phyloP scores from a whole-genome alignment of 1,139 yeast species.

The Pichia inconspicua region DNA sequence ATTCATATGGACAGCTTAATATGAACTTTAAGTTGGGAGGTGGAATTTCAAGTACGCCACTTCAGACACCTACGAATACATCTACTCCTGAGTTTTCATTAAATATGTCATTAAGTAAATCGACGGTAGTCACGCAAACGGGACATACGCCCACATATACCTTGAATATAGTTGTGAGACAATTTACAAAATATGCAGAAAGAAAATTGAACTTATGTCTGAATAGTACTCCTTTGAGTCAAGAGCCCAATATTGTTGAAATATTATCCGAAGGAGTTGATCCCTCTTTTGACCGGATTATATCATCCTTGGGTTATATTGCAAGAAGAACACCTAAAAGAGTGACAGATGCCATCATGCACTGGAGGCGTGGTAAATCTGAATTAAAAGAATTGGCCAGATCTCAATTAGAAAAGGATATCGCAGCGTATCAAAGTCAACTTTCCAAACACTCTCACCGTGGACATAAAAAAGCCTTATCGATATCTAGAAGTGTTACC shows the following conservation, averaged over 20 bases:
- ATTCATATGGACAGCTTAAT: conserved; percentile 18
- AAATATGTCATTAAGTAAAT: background rate
- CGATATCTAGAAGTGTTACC: conserved; percentile 14
- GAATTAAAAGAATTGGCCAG: conserved; percentile 79
- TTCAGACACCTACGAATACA: conserved; percentile 6
- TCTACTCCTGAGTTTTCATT: background rate
- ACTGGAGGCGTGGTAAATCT: conserved; percentile 89
- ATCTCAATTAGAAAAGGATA: conserved; percentile 44
- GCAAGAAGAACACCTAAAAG: conserved; percentile 90
- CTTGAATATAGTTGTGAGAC: conserved; percentile 86
- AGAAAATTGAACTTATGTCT: conserved; percentile 70
- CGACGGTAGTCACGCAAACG: conserved; percentile 9
- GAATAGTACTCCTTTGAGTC: conserved; percentile 50
- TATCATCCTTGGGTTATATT: conserved; percentile 80
- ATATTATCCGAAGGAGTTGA: conserved; percentile 85
- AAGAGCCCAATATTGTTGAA: conserved; percentile 76
- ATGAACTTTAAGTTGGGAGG: conserved; percentile 17
- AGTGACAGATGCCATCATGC: conserved; percentile 95
- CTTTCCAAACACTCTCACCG: background rate
- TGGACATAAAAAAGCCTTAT: conserved; percentile 17
- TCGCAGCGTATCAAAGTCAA: conserved; percentile 25
- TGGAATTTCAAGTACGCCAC: background rate
- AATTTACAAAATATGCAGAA: conserved; percentile 91
- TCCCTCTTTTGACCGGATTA: conserved; percentile 74
- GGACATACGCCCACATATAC: conserved; percentile 63